These are phyloP conservation scores for Lophiotrema nucula DNA, from an alignment of 495 filamentous ascomycete genomes.

Conservation along the genomic window DNA sequence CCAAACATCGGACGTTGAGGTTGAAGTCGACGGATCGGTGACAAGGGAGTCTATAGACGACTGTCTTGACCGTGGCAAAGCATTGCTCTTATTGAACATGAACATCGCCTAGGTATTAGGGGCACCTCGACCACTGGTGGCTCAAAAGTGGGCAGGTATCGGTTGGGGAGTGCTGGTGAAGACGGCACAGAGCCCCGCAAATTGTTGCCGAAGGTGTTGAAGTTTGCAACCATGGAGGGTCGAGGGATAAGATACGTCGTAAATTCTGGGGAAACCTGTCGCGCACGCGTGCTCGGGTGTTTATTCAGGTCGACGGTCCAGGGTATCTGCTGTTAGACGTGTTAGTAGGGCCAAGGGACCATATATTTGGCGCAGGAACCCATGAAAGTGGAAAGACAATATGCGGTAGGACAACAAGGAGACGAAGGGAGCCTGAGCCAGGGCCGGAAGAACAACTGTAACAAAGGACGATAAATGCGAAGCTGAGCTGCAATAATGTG, in stretches of 20 bases:
- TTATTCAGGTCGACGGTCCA: conserved; percentile 9
- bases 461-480: conserved; percentile 12
- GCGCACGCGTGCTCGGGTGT: conserved; percentile 27
- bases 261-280: conserved; percentile 29
- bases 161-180: conserved; percentile 16
- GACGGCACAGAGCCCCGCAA: conserved; percentile 28
- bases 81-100: conserved; percentile 30
- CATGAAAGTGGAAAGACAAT: conserved; percentile 11
- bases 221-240: conserved; percentile 29
- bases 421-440: conserved; percentile 8
- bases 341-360: conserved; percentile 25
- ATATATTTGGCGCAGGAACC: conserved; percentile 20
- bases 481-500: conserved; percentile 22
- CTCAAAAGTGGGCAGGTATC: conserved; percentile 18
- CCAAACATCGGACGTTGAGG: conserved; percentile 25
- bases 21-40: conserved; percentile 21
- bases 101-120: conserved; percentile 30
- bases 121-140: conserved; percentile 1
- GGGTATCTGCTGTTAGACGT: conserved; percentile 16
- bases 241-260: conserved; percentile 20
- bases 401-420: conserved; percentile 9
- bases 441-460: conserved; percentile 19
- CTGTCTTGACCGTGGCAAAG: conserved; percentile 25
- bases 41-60: conserved; percentile 31
- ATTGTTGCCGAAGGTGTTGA: conserved; percentile 14